Conservation (phyloP, 1,284 basidiomycete genomes). For the Heterobasidion annosum region DNA sequence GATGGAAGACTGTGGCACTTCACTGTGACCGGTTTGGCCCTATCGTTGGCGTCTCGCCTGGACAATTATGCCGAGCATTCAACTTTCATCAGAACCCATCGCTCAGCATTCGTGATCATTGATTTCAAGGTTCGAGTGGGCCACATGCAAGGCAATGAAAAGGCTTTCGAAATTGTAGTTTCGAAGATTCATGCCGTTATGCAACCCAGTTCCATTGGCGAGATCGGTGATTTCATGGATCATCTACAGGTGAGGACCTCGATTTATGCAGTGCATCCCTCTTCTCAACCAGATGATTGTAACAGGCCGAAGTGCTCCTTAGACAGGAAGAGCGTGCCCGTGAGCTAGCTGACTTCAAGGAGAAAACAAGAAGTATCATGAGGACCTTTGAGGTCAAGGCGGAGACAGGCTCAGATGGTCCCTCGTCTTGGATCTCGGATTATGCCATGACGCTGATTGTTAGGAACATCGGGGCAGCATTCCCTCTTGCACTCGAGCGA, state of each 20-base stretch:
- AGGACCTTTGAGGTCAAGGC: constrained; percentile 63
- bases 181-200: constrained; percentile 83
- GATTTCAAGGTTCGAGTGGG: constrained; percentile 48
- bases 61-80: constrained; percentile 22
- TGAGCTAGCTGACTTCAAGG: constrained; percentile 77
- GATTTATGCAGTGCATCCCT: background rate
- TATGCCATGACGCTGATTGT: constrained; percentile 60
- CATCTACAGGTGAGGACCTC: constrained; percentile 54
- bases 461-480: constrained; percentile 73
- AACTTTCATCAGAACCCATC: constrained; percentile 47
- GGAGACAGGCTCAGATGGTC: constrained; percentile 26
- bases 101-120: constrained; percentile 77
- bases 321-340: constrained; percentile 64
- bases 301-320: constrained; percentile 61
- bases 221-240: constrained; percentile 81
- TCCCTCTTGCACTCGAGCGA: constrained; percentile 60
- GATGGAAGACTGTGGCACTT: constrained; percentile 47
- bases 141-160: constrained; percentile 18
- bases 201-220: constrained; percentile 85
- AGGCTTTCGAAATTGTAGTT: constrained; percentile 45
- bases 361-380: constrained; percentile 65
- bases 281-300: constrained; percentile 3
- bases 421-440: constrained; percentile 52
- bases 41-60: constrained; percentile 63
- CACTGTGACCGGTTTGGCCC: constrained; percentile 56